phyloP scores from a whole-genome alignment of 192 early-diverging fungal genomes.

The Mortierella claussenii region DNA sequence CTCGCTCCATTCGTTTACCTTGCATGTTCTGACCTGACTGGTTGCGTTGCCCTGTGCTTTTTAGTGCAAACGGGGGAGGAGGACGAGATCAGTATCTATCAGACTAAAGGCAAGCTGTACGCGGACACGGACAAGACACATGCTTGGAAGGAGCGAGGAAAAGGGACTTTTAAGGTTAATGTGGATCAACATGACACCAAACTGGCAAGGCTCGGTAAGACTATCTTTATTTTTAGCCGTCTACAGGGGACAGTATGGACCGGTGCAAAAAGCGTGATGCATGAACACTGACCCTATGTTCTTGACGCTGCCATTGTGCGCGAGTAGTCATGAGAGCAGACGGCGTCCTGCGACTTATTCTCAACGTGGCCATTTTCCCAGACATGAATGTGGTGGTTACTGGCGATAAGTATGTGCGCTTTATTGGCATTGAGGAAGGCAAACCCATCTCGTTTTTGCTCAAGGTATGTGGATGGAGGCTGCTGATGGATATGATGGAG shows the following conservation, averaged over 20 bases:
- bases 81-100: conserved; percentile 33
- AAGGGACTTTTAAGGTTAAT: conserved; percentile 48
- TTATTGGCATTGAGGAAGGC: conserved; percentile 39
- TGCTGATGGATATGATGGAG: too few species aligned
- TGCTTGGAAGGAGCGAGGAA: conserved; percentile 45
- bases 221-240: background rate
- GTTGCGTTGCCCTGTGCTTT: background rate
- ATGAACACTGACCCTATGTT: background rate
- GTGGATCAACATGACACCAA: conserved; percentile 30
- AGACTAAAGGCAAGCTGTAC: conserved; percentile 48
- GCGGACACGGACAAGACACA: conserved; percentile 36
- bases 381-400: conserved; percentile 40
- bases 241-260: background rate
- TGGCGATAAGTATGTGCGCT: conserved; percentile 45
- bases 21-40: background rate
- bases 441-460: conserved; percentile 37
- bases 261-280: too few species aligned
- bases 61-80: conserved; percentile 47
- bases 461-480: too few species aligned
- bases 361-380: conserved; percentile 36
- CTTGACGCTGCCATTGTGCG: background rate
- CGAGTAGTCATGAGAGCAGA: conserved; percentile 43
- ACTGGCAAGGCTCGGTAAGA: conserved; percentile 36
- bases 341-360: conserved; percentile 38
- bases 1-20: too few species aligned